Conservation (phyloP, 495 filamentous ascomycete species). For the Gamarada debralockiae region DNA sequence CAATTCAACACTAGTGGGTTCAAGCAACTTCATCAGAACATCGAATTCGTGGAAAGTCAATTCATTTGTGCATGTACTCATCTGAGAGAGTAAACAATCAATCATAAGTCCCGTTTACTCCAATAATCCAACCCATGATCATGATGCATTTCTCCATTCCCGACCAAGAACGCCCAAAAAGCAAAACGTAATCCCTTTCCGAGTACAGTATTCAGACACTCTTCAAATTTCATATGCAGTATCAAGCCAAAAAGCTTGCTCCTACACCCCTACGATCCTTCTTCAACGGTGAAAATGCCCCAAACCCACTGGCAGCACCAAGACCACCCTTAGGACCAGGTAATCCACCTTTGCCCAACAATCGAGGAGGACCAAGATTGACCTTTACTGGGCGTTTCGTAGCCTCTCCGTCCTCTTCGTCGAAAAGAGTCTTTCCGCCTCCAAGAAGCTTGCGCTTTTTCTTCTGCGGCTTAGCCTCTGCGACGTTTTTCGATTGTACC, state of each 20-base stretch:
- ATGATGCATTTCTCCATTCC: conserved; percentile 10
- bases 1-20: too few relatives aligned
- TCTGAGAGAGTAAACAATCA: neutral
- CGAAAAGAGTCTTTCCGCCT: conserved; percentile 64
- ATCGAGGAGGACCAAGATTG: conserved; percentile 23
- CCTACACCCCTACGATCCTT: conserved; percentile 59
- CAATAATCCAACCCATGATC: conserved; percentile 28
- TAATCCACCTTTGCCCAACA: conserved; percentile 29
- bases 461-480: conserved; percentile 50
- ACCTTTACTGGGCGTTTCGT: conserved; percentile 26
- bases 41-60: too few relatives aligned
- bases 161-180: conserved; percentile 2
- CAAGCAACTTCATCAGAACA: too few relatives aligned
- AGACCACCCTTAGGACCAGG: conserved; percentile 10
- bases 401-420: conserved; percentile 66
- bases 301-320: conserved; percentile 32
- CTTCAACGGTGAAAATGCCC: conserved; percentile 77
- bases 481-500: conserved; percentile 1
- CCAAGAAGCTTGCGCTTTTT: conserved; percentile 75
- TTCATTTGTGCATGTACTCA: too few relatives aligned
- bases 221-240: neutral
- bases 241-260: conserved; percentile 49
- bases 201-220: neutral
- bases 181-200: neutral
- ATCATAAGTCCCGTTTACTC: neutral